Conservation (phyloP, 805 yeast species). For the Diddensiella transvaalensis region DNA sequence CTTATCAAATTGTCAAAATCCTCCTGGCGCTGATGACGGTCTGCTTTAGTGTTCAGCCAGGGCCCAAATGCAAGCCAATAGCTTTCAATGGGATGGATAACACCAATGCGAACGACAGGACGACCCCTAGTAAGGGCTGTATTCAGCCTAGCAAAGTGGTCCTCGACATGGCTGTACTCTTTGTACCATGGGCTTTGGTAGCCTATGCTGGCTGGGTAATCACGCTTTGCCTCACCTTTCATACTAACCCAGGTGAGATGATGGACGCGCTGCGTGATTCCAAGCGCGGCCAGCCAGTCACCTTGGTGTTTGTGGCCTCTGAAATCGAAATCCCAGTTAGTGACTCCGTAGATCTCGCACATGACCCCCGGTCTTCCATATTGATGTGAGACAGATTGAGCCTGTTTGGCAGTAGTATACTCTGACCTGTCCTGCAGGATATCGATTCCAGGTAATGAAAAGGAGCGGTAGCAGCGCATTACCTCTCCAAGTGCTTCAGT, state of each 20-base stretch:
- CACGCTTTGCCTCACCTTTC: slow-evolving; percentile 8
- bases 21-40: slow-evolving; percentile 1
- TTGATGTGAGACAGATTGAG: slow-evolving; percentile 7
- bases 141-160: slow-evolving; percentile 4
- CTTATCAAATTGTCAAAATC: not conserved
- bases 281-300: slow-evolving; percentile 10
- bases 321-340: slow-evolving; percentile 8
- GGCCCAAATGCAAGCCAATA: slow-evolving; percentile 12
- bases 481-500: slow-evolving; percentile 11
- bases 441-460: slow-evolving; percentile 11
- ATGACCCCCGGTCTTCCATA: slow-evolving; percentile 5
- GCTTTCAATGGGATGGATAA: slow-evolving; percentile 12
- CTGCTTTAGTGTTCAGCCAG: slow-evolving; percentile 1
- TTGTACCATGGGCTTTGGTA: slow-evolving; percentile 12
- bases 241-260: slow-evolving; percentile 9
- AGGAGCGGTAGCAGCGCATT: slow-evolving; percentile 9
- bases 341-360: slow-evolving; percentile 10
- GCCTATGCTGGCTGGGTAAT: slow-evolving; percentile 9
- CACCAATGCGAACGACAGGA: slow-evolving; percentile 6
- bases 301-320: slow-evolving; percentile 4
- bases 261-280: slow-evolving; percentile 8
- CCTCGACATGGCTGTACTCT: slow-evolving; percentile 6
- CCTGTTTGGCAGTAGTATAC: slow-evolving; percentile 12
- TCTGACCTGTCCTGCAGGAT: slow-evolving; percentile 8
- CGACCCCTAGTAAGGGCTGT: slow-evolving; percentile 6